These are phyloP conservation scores for Polychaeton citri DNA, from an alignment of 2,329 filamentous ascomycete genomes.

Conservation along the genomic window DNA sequence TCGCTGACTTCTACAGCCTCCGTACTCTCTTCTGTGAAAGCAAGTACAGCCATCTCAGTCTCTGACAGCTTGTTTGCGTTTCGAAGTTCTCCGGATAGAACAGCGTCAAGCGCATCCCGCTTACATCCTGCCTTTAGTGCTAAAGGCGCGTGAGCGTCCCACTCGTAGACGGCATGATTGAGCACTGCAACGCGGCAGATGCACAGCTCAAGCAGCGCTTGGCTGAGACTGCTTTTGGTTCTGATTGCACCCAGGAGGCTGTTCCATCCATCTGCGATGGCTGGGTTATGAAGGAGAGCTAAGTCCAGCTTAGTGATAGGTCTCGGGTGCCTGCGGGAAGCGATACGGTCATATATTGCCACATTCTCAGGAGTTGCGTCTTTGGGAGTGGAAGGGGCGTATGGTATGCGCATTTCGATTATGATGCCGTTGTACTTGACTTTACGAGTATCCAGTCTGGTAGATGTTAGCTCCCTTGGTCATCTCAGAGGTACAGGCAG, in stretches of 20 bases:
- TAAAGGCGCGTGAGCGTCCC: constrained; percentile 21
- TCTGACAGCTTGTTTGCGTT: constrained; percentile 12
- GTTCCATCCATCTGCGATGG: constrained; percentile 67
- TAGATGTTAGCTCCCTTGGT: no score
- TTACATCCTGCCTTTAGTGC: constrained; percentile 18
- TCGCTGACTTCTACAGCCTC: constrained; percentile 18
- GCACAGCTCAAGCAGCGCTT: constrained; percentile 19
- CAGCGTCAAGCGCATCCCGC: constrained; percentile 12
- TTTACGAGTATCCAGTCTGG: no score
- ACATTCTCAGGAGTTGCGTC: constrained; percentile 34
- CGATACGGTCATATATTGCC: constrained; percentile 49
- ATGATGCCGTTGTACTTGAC: no score
- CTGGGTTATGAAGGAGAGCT: constrained; percentile 58
- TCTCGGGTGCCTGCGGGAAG: constrained; percentile 51
- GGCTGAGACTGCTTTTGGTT: constrained; percentile 18
- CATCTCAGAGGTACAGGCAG: no score
- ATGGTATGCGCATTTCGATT: constrained; percentile 51
- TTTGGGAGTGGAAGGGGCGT: constrained; percentile 41
- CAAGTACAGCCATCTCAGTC: constrained; percentile 19
- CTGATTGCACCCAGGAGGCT: constrained; percentile 44
- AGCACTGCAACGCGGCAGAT: constrained; percentile 25
- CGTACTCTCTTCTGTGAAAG: constrained; percentile 22
- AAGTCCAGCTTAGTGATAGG: constrained; percentile 65
- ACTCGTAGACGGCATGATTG: constrained; percentile 23
- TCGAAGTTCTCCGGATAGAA: constrained; percentile 12